Evolutionary conservation across 441 rosid genomes (phyloP), one percentile per base, ranked within the genome.

Genomic region (Gossypium schwendimanii): DNA sequence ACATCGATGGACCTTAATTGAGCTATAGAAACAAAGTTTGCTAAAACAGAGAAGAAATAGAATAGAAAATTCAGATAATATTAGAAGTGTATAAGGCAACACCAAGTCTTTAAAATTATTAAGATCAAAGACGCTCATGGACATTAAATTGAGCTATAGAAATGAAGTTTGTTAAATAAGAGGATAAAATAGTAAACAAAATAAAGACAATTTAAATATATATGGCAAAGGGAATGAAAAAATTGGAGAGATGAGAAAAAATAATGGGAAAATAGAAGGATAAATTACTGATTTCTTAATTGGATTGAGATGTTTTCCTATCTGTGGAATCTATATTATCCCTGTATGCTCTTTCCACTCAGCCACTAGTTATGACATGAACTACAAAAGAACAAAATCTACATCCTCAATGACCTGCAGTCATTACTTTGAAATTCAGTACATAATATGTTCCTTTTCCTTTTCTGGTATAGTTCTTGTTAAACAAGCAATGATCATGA

Each of bases 41-140:
- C 31, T 44, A 64, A 41, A 41, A 41, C 12, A 41, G 47, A 41
- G 47, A 41, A 41, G 47, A 41, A 41, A 9, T 41, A 41, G 47
- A 9, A 41, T 9, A 41, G 47, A 41, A 41, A 41, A 9, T 41
- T 23, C 33, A 14, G 14, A 63, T 41, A 41, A 18, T 5, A 21
- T 41, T 41, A 39, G 53, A 63, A 21, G 53, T 21, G 28, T 20
- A 18, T 12, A 39, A 63, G 69, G 23, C 15, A 18, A 44, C 15
- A 17, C 58, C 20, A 67, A 50, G 53, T 28, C 59, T 49, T 49
- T 67, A 15, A 67, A 67, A 50, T 49, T 54, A 55, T 50, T 63
- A 17, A 63, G 50, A 63, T 63, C 45, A 62, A 41, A 36, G 24
- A 3, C 14, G 17, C 21, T 5, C 18, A n/a, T n/a, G 64, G 21